Percentiles rank a stretch among this genome's conserved stretches.
Conservation (phyloP, 345 rosid genomes). For the Populus davidiana region DNA sequence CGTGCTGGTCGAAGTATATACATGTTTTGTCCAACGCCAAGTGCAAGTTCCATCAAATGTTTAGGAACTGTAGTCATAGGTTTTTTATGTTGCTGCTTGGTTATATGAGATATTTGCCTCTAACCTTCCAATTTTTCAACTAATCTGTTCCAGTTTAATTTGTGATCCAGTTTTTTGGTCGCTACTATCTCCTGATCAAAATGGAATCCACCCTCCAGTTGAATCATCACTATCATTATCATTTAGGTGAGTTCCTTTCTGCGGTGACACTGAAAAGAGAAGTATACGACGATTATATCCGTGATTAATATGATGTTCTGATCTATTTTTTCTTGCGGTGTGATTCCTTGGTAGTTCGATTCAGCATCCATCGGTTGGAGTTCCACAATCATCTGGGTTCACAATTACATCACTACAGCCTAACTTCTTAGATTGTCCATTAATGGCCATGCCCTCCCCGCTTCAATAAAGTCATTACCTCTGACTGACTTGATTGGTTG, state of each 20-base stretch:
- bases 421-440: conserved; percentile 56
- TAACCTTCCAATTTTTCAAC: neutral
- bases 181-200: conserved; percentile 62
- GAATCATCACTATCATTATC: conserved; percentile 78
- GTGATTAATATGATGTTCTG: neutral
- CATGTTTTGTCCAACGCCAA: too few relatives aligned
- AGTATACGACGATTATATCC: neutral
- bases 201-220: conserved; percentile 45
- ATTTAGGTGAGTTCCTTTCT: conserved; percentile 53
- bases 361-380: conserved; percentile 62
- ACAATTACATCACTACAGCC: conserved; percentile 60
- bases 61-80: too few relatives aligned
- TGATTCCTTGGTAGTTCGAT: conserved; percentile 47
- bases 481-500: conserved; percentile 22
- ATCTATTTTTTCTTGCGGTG: neutral
- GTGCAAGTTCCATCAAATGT: too few relatives aligned
- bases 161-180: conserved; percentile 73
- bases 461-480: conserved; percentile 52
- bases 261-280: neutral
- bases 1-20: too few relatives aligned
- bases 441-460: conserved; percentile 60
- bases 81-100: neutral
- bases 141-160: conserved; percentile 5
- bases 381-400: conserved; percentile 60
- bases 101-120: neutral